Evolutionary conservation across 352 stramenopile genomes (phyloP), one percentile per base, ranked within the genome.

Genomic region (Globisporangium middletonii): DNA sequence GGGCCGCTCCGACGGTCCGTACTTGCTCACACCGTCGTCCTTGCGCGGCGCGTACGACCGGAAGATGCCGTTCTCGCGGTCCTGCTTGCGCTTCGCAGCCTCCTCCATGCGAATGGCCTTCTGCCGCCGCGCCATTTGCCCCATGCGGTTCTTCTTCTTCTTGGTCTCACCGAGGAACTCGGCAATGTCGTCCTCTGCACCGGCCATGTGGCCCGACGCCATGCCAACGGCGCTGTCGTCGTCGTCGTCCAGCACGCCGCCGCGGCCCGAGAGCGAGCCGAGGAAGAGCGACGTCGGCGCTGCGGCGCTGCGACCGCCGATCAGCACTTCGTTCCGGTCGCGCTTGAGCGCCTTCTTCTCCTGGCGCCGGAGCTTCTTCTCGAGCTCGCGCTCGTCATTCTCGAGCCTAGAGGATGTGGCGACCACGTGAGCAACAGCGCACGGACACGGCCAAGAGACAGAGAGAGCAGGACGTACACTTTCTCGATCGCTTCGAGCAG

Each of bases 111-210:
- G 79, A 19, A 92, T 79, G 28, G 84, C 84, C 64, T 92, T 90
- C 62, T 90, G 82, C 2, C 82, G 77, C 57, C 84, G 79, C n/a
- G 84, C 84, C 53, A 78, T 78, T 50, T 94, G 84, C 19, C 84
- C 84, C 7, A 81, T 59, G 16, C 84, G 81, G 62, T 94, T 94
- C 64, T 94, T 94, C 53, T 74, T 86, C 73, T 90, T 90, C 64
- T 91, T 89, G 51, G 79, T 90, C 60, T 94, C 84, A 30, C 84
- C 84, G 50, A 94, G 55, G 50, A 94, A 92, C 56, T 92, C 84
- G 35, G 84, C 84, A 58, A 94, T 91, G 38, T 92, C 84, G 54
- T 91, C 81, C 27, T 90, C 75, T 0, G 71, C 79, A 15, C 69
- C 73, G 55, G 67, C 71, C 71, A 88, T 83, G 2, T 58, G 58